phyloP scores from a whole-genome alignment of 805 yeast genomes.

The Tetrapisispora arboricola region DNA sequence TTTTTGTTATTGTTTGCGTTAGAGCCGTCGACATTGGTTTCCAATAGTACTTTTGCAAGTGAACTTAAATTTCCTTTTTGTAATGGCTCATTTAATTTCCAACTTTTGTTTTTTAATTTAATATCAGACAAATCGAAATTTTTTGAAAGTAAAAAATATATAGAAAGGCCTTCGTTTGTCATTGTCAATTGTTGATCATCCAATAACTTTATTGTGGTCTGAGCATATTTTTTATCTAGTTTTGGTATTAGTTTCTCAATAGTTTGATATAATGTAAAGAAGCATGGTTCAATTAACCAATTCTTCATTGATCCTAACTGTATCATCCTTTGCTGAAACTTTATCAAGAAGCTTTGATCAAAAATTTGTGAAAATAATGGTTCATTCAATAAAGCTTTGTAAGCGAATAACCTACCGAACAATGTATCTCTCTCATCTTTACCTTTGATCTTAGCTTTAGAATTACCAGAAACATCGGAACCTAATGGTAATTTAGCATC shows the following conservation, averaged over 20 bases:
- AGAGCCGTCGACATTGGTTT: conserved; percentile 29
- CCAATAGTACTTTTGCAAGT: conserved; percentile 55
- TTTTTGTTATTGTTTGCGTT: conserved; percentile 37
- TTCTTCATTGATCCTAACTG: conserved; percentile 55
- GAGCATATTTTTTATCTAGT: conserved; percentile 12
- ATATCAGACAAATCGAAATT: conserved; percentile 5
- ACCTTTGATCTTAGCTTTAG: conserved; percentile 46
- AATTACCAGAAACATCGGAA: conserved; percentile 28
- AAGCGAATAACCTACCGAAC: conserved; percentile 79
- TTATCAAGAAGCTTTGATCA: conserved; percentile 29
- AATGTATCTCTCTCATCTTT: conserved; percentile 69
- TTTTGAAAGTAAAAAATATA: conserved; percentile 37
- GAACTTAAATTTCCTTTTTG: conserved; percentile 53
- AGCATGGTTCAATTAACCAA: conserved; percentile 79
- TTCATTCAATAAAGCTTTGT: conserved; percentile 61
- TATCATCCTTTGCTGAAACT: conserved; percentile 36
- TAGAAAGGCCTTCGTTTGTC: conserved; percentile 72
- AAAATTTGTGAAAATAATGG: conserved; percentile 27
- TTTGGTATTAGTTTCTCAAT: conserved; percentile 24
- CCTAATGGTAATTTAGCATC: conserved; percentile 29
- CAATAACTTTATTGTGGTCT: conserved; percentile 33
- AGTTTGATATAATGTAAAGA: conserved; percentile 57
- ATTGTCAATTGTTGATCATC: conserved; percentile 46
- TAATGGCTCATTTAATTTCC: conserved; percentile 71
- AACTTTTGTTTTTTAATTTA: conserved; percentile 26